A percentile compares a stretch with the other conserved stretches of the same genome.
phyloP scores from a whole-genome alignment of 192 early-diverging fungal species.

The Rhizophagus clarus region DNA sequence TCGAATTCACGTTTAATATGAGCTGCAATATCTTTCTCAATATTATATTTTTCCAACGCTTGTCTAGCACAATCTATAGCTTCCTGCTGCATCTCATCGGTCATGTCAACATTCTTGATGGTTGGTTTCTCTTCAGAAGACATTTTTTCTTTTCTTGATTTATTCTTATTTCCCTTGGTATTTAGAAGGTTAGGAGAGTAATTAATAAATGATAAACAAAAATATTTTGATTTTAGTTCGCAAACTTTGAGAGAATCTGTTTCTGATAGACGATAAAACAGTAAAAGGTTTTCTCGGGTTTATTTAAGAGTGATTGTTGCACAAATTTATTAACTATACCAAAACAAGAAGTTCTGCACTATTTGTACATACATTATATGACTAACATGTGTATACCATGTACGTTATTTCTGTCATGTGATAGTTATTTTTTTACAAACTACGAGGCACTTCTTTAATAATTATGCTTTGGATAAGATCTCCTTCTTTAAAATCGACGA shows the following conservation, averaged over 20 bases:
- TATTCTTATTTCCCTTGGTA: background rate
- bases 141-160: background rate
- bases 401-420: too few relatives aligned
- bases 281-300: too few relatives aligned
- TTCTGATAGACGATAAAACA: too few relatives aligned
- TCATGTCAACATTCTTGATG: constrained; percentile 99
- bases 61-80: constrained; percentile 84
- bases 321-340: too few relatives aligned
- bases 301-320: too few relatives aligned
- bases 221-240: background rate
- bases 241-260: too few relatives aligned
- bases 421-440: constrained; percentile 29
- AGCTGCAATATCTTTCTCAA: constrained; percentile 98
- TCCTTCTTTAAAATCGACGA: constrained; percentile 74
- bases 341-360: too few relatives aligned
- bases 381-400: too few relatives aligned
- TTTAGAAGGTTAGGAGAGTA: background rate
- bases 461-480: constrained; percentile 79
- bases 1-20: constrained; percentile 99
- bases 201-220: background rate
- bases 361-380: too few relatives aligned
- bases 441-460: constrained; percentile 59
- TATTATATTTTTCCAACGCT: constrained; percentile 90
- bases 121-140: constrained; percentile 75
- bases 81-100: constrained; percentile 93